A percentile compares a stretch with the other conserved stretches of the same genome.
Conservation (phyloP, 1,284 basidiomycete species). For the Athelia psychrophila region DNA sequence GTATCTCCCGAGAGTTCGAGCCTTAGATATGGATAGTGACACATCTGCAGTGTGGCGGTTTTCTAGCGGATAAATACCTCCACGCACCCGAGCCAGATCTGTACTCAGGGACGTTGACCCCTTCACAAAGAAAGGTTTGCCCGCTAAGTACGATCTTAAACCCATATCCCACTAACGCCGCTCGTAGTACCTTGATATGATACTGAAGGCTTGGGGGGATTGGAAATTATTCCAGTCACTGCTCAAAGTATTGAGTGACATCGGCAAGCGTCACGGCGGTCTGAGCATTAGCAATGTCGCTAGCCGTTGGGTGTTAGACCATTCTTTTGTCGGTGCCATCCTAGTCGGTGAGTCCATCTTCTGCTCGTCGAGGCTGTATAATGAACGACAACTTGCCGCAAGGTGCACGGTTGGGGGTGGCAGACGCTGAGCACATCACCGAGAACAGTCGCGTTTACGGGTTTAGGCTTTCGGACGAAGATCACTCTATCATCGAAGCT, state of each 20-base stretch:
- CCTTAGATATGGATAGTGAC: conserved; percentile 7
- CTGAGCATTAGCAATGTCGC: conserved; percentile 75
- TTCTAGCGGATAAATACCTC: conserved; percentile 76
- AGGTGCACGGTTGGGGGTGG: conserved; percentile 74
- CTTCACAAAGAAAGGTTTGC: conserved; percentile 76
- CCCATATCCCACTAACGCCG: neutral
- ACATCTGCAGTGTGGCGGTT: conserved; percentile 68
- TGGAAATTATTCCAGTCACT: conserved; percentile 75
- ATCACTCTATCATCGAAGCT: conserved; percentile 57
- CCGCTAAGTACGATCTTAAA: conserved; percentile 2
- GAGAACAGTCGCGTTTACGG: conserved; percentile 66
- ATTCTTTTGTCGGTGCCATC: conserved; percentile 73
- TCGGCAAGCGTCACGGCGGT: conserved; percentile 67
- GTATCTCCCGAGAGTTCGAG: conserved; percentile 7
- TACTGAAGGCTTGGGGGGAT: conserved; percentile 71
- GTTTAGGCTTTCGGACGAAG: conserved; percentile 52
- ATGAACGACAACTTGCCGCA: neutral
- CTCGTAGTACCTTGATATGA: conserved; percentile 76
- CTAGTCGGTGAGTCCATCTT: conserved; percentile 59
- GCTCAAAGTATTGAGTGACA: conserved; percentile 51
- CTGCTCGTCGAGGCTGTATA: neutral
- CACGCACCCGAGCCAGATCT: conserved; percentile 64
- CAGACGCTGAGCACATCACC: conserved; percentile 57
- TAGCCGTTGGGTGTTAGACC: conserved; percentile 79
- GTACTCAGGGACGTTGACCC: conserved; percentile 60